Base-by-base conservation (phyloP, 2,329 filamentous ascomycete species). In the Diplodia seriata region DNA sequence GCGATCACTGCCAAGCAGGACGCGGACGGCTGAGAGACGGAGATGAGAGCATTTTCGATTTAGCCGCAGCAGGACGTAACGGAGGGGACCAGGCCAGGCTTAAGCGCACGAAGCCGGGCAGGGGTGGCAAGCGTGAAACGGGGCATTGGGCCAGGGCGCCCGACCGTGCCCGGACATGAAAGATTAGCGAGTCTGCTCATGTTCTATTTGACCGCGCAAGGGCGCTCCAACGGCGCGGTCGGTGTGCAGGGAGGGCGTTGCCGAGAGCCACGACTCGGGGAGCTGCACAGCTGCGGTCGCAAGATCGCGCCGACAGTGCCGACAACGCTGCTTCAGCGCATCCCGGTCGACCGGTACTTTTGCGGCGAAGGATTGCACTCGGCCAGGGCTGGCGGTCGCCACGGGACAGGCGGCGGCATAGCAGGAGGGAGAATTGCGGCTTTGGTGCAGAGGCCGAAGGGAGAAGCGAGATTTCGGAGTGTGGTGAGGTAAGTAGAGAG, bases 91-190 rank as follows among this genome's bases (percentile, higher is more conserved):
- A 26, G 31, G n/a, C 12, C 33, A 23, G 55, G 55, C 55, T 43
- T 23, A 12, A 29, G 55, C 55, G 55, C 36, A 26, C 20, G 14
- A n/a, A 40, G 20, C 14, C 18, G 31, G 18, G 43, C 47, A 15
- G 59, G 59, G 40, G 15, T 29, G 29, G 29, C 59, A 63, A 51
- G 59, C 59, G 59, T 63, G 59, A 63, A 63, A 63, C 59, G 50
- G 59, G 47, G 18, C 49, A 47, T 47, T 51, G 29, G 59, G 59
- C 20, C 36, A 51, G 15, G 47, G 43, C 57, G 59, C 26, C 26
- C 59, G 23, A 38, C 59, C 20, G 40, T 26, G 36, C 26, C 18
- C 20, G 57, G 23, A 49, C 40, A 31, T 36, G 57, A 20, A 61
- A 61, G 57, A 50, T 61, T 23, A 61, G 57, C 57, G 57, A 61